Evolutionary conservation across 768 basidiomycete genomes (phyloP), one percentile per base, ranked within the genome.

Genomic region (Russula foetens): DNA sequence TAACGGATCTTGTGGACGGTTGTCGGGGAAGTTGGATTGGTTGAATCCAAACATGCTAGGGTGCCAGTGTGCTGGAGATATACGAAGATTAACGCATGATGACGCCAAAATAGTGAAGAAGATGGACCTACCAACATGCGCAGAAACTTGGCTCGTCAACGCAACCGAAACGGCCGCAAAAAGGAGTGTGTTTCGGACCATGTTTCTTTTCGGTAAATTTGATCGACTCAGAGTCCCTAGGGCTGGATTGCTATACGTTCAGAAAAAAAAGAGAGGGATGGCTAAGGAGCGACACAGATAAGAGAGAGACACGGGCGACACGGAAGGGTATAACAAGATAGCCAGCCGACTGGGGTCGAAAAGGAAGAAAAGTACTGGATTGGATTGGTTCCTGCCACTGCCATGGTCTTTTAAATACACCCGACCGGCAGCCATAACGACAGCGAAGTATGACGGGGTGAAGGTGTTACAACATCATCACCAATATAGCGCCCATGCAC

Each of bases 1-100:
- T n/a, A 78, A 61, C 7, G 77, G 77, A 8, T 69, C 68, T 23
- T 72, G 70, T 19, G 76, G 75, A 17, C 76, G 70, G 61, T 73
- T 71, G 35, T 2, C 73, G 60, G 39, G 14, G 5, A 67, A 68
- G 14, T 62, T 31, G 14, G 72, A 71, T 7, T 72, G 69, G 60
- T 77, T 76, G 68, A 74, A 77, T 3, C 76, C 76, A 56, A 61
- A 77, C 72, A 76, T 76, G 48, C 68, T 67, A 0, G 68, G 65
- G 46, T 73, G 67, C 67, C 66, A 76, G 2, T 75, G 45, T 1
- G 67, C 71, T 74, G 51, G n/a, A 11, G 5, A n/a, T n/a, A 28
- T 50, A 39, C 23, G 14, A 14, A 26, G n/a, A 41, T 62, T 7
- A 62, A 43, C 11, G 7, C 8, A n/a, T 23, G 31, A 26, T 2